phyloP scores from a whole-genome alignment of 2,329 filamentous ascomycete species.

The Alternaria sp. region DNA sequence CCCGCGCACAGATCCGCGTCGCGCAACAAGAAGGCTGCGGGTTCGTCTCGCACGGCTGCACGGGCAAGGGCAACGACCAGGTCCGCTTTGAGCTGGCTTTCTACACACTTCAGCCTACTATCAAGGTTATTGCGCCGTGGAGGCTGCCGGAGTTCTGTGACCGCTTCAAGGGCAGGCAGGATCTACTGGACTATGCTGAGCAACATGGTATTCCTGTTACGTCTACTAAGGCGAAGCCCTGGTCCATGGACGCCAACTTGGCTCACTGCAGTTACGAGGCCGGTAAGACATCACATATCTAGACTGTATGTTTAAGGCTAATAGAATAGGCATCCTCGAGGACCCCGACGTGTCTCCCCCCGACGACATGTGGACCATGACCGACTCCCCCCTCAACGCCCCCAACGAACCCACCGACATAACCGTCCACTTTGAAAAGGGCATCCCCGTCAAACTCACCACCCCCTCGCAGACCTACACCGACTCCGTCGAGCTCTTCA shows the following conservation, averaged over 20 bases:
- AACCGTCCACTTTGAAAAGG: slow-evolving; percentile 74
- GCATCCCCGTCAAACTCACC: slow-evolving; percentile 73
- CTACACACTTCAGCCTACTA: slow-evolving; percentile 67
- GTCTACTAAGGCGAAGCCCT: slow-evolving; percentile 71
- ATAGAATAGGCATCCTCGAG: slow-evolving; percentile 63
- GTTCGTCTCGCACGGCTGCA: slow-evolving; percentile 57
- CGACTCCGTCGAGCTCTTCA: slow-evolving; percentile 75
- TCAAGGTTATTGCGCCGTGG: slow-evolving; percentile 80
- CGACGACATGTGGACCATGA: slow-evolving; percentile 81
- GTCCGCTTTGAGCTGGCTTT: slow-evolving; percentile 70
- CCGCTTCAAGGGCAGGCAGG: slow-evolving; percentile 73
- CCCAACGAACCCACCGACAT: slow-evolving; percentile 75
- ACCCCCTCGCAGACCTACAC: slow-evolving; percentile 66
- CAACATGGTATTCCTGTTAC: slow-evolving; percentile 73
- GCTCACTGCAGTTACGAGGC: slow-evolving; percentile 83
- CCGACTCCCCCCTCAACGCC: slow-evolving; percentile 70
- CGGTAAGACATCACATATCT: slow-evolving; percentile 50
- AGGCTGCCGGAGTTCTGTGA: slow-evolving; percentile 72
- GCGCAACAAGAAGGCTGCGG: slow-evolving; percentile 67
- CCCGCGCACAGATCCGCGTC: slow-evolving; percentile 69
- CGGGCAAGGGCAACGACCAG: slow-evolving; percentile 64
- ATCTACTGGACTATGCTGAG: slow-evolving; percentile 74
- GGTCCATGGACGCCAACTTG: slow-evolving; percentile 66
- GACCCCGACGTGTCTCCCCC: slow-evolving; percentile 70
- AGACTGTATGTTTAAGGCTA: not conserved